Evolutionary conservation across 2,329 filamentous ascomycete genomes (phyloP), one percentile per base, ranked within the genome.

Genomic region (Escovopsis sp.): DNA sequence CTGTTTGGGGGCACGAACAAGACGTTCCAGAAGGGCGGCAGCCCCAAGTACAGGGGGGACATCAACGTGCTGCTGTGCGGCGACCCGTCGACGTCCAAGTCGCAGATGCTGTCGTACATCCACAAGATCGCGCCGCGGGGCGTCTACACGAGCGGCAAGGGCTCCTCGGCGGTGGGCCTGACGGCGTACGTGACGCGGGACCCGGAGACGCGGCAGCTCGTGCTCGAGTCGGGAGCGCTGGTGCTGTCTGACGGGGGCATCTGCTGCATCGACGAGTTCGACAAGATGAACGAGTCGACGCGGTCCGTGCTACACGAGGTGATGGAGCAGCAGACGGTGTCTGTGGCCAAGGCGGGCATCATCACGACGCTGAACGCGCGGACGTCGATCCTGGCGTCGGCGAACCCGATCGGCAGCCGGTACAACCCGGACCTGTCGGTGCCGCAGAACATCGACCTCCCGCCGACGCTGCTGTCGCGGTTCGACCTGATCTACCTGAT

Each of bases 1-100:
- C 76, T 98, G 34, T 98, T 98, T 57, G 89, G 91, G 32, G 91
- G 91, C 43, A 94, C 91, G 30, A 98, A 98, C 69, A 98, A 98
- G 66, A 85, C 84, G 1, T 98, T 98, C 60, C 77, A 94, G 45
- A 96, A 95, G 62, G 91, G 91, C 43, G 91, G 88, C 44, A 94
- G 84, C 55, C 91, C 91, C 7, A 88, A 83, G 53, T 98, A 98
- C 60, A 78, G 91, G 67, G 91, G 91, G 47, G 91, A 98, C 61
- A 95, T 98, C 67, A 98, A 98, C 58, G 76, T 98, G 39, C 72
- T 98, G 35, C 80, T 98, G 31, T 98, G 91, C 54, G 91, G 91
- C 70, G 91, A 98, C 55, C 91, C 91, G 0, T 96, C 89, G 0
- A 98, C 91, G 0, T 74, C 91, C 33, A 98, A 98, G 62, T 98